These are phyloP conservation scores for Bocquillonia castaneifolia DNA, from an alignment of 441 rosid genomes.

Conservation along the genomic window DNA sequence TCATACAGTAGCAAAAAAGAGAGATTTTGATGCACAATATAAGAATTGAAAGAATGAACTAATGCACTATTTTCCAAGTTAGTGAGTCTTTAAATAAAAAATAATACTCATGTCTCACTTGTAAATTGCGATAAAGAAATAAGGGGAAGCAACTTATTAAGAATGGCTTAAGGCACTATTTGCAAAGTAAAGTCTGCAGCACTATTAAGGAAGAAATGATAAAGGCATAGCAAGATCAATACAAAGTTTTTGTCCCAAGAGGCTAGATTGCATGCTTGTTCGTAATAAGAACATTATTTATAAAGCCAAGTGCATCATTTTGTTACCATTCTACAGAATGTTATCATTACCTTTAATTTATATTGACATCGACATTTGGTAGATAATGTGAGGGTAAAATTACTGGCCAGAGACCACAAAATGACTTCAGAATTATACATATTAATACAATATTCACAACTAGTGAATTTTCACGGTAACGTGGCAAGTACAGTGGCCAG, in stretches of 20 bases:
- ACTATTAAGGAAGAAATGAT: not conserved
- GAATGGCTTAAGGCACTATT: not conserved
- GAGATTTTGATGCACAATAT: not conserved
- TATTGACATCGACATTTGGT: not conserved
- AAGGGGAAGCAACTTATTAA: slow-evolving; percentile 1
- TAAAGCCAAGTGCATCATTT: not conserved
- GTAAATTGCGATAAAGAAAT: not conserved
- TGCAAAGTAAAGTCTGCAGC: not conserved
- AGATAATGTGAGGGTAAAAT: not conserved
- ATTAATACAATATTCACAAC: slow-evolving; percentile 3
- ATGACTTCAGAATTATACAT: slow-evolving; percentile 1
- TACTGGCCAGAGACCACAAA: not conserved
- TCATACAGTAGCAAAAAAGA: not conserved
- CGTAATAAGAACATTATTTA: too few species aligned
- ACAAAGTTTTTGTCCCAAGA: too few species aligned
- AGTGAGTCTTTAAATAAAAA: not conserved
- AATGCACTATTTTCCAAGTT: not conserved
- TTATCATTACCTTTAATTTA: not conserved
- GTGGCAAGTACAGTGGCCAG: not conserved
- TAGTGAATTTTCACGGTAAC: not conserved
- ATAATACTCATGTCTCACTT: not conserved
- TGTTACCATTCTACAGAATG: not conserved
- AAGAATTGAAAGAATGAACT: not conserved
- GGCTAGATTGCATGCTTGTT: too few species aligned
- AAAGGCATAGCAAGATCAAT: too few species aligned